These are phyloP conservation scores for Salisapilia sapeloensis DNA, from an alignment of 352 stramenopile species.

Conservation along the genomic window DNA sequence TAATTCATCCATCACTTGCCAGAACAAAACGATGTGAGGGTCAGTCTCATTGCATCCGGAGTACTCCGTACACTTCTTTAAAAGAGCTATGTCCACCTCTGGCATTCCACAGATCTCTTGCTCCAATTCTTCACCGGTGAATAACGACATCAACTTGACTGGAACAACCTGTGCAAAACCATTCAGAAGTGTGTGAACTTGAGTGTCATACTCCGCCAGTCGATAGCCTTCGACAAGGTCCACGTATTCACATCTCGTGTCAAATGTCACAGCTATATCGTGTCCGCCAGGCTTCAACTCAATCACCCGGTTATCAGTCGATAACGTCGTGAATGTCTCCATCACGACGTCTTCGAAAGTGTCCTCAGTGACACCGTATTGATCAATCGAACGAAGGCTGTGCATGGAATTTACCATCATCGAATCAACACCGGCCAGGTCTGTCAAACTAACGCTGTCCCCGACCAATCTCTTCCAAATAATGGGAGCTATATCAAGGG, in stretches of 20 bases:
- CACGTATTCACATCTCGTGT: conserved; percentile 55
- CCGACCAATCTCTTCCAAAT: conserved; percentile 84
- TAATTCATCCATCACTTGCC: conserved; percentile 57
- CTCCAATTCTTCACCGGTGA: conserved; percentile 66
- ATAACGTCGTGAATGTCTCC: conserved; percentile 82
- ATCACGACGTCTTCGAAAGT: conserved; percentile 85
- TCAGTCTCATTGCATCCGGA: conserved; percentile 54
- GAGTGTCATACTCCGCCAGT: conserved; percentile 57
- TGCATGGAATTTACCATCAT: conserved; percentile 80
- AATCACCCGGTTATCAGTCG: conserved; percentile 63
- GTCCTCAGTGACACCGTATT: conserved; percentile 53
- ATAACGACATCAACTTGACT: conserved; percentile 46
- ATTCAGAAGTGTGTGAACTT: conserved; percentile 21
- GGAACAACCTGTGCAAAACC: conserved; percentile 70
- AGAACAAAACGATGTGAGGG: conserved; percentile 79
- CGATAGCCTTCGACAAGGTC: conserved; percentile 67
- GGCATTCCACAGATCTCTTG: conserved; percentile 71
- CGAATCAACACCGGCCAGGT: conserved; percentile 69
- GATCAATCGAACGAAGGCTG: conserved; percentile 73
- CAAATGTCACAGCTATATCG: conserved; percentile 59
- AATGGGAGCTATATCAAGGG: conserved; percentile 65
- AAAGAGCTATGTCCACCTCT: conserved; percentile 66
- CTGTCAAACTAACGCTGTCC: conserved; percentile 52
- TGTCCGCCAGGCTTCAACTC: conserved; percentile 50
- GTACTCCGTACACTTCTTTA: conserved; percentile 77